A percentile compares a stretch with the other conserved stretches of the same genome.
Conservation (phyloP, 1,284 basidiomycete species). For the Pseudozyma hubeiensis region DNA sequence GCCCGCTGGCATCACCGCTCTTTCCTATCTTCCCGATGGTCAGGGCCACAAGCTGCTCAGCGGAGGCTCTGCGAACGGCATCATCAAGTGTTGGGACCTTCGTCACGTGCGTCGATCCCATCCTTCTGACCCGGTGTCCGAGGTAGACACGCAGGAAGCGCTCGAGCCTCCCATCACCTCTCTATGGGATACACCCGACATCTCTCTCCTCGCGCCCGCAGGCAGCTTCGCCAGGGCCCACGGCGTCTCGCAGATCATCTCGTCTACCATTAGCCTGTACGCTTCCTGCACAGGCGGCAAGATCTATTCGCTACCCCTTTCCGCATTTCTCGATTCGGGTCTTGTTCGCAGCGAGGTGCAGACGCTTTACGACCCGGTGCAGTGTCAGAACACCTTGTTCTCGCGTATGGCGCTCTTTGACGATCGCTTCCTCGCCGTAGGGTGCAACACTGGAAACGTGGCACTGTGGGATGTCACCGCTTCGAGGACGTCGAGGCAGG, state of each 20-base stretch:
- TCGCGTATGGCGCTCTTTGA: conserved; percentile 62
- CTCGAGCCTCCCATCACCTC: conserved; percentile 4
- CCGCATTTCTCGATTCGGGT: conserved; percentile 26
- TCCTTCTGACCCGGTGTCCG: background rate
- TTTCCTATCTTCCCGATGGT: conserved; percentile 54
- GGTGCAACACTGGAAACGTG: conserved; percentile 62
- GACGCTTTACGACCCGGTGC: conserved; percentile 53
- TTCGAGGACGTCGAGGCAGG: background rate
- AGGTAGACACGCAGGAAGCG: conserved; percentile 14
- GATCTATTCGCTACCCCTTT: conserved; percentile 46
- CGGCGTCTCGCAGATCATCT: conserved; percentile 60
- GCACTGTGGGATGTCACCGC: conserved; percentile 60
- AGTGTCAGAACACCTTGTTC: conserved; percentile 64
- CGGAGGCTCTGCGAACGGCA: conserved; percentile 57
- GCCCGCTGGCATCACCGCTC: conserved; percentile 54
- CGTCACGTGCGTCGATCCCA: conserved; percentile 35
- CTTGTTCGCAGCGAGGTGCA: conserved; percentile 13
- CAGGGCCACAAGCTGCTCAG: conserved; percentile 53
- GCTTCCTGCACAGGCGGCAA: conserved; percentile 65
- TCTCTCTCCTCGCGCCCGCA: conserved; percentile 28
- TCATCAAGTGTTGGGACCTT: conserved; percentile 65
- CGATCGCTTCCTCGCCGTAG: conserved; percentile 62
- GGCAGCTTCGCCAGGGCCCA: conserved; percentile 50
- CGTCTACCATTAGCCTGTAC: conserved; percentile 42
- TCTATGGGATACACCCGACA: conserved; percentile 35